A percentile compares a stretch with the other conserved stretches of the same genome.
phyloP scores from a whole-genome alignment of 331 rosid genomes.

The Arachis monticola region DNA sequence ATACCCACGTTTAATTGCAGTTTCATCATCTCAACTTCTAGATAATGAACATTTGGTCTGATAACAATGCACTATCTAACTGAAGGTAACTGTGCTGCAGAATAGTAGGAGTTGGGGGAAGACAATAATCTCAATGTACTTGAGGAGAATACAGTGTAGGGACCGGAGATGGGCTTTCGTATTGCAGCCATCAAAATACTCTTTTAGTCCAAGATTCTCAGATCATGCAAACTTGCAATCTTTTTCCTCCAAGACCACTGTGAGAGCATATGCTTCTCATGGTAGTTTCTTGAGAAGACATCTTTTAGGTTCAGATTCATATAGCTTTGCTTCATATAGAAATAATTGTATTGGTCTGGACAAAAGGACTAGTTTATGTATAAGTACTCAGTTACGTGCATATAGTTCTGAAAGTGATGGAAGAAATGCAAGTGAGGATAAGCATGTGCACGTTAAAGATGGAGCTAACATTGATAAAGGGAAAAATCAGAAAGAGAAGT shows the following conservation, averaged over 20 bases:
- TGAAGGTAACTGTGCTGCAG: conserved; percentile 43
- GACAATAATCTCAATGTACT: conserved; percentile 64
- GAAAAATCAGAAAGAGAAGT: conserved; percentile 49
- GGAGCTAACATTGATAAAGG: conserved; percentile 56
- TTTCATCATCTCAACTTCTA: conserved; percentile 5
- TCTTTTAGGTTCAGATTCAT: conserved; percentile 47
- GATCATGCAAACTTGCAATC: conserved; percentile 48
- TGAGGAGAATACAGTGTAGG: conserved; percentile 71
- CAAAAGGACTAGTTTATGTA: conserved; percentile 41
- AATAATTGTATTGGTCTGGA: conserved; percentile 43
- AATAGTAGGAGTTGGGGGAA: conserved; percentile 40
- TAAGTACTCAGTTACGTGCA: conserved; percentile 50
- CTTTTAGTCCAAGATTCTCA: conserved; percentile 47
- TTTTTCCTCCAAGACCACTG: conserved; percentile 40
- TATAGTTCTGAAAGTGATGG: conserved; percentile 91
- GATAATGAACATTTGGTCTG: conserved; percentile 6
- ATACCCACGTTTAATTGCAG: not conserved
- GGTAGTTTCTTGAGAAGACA: conserved; percentile 51
- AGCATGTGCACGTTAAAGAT: conserved; percentile 62
- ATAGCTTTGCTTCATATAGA: conserved; percentile 42
- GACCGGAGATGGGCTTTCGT: conserved; percentile 67
- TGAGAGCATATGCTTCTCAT: conserved; percentile 43
- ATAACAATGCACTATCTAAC: conserved; percentile 35
- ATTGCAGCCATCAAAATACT: conserved; percentile 63
- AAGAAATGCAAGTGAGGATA: conserved; percentile 75